Conservation (phyloP, 805 yeast genomes). For the Saccharomycopsis babjevae region DNA sequence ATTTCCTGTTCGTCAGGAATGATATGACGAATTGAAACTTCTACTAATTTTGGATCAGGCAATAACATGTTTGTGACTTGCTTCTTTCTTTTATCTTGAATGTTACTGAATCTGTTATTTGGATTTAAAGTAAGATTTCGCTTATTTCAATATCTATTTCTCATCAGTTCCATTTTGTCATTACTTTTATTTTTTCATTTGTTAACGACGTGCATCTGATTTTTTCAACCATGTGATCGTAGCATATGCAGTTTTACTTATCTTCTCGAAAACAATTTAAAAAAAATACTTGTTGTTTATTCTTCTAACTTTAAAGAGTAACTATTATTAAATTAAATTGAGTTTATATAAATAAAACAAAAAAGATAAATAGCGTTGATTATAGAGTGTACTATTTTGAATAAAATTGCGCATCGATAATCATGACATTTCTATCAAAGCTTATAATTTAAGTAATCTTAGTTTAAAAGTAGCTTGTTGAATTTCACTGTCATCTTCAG, state of each 20-base stretch:
- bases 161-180: background rate
- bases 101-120: background rate
- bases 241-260: no score
- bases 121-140: no score
- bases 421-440: background rate
- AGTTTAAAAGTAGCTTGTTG: constrained; percentile 72
- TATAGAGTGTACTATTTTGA: background rate
- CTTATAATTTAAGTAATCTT: constrained; percentile 60
- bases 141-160: no score
- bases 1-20: background rate
- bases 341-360: background rate
- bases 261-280: no score
- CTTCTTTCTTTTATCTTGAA: background rate
- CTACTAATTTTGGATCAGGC: background rate
- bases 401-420: background rate
- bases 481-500: constrained; percentile 79
- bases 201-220: no score
- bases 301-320: no score
- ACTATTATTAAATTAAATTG: background rate
- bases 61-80: background rate
- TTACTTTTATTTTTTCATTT: background rate
- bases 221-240: no score
- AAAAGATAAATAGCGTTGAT: background rate
- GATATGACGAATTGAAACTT: background rate
- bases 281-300: no score